phyloP scores from a whole-genome alignment of 257 asterid genomes.

The Agastache rugosa region DNA sequence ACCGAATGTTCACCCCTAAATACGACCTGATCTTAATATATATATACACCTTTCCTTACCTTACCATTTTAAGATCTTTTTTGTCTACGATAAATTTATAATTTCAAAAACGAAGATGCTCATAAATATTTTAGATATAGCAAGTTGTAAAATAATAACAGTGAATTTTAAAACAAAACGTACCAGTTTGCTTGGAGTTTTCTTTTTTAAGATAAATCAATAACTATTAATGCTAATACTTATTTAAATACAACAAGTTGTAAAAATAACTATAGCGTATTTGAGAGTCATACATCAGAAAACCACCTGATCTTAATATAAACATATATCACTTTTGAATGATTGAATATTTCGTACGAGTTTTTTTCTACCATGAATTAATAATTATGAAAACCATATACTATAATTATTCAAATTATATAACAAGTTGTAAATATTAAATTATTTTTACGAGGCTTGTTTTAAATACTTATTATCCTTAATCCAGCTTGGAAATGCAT shows the following conservation, averaged over 20 bases:
- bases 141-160: conserved; percentile 11
- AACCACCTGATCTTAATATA: not conserved
- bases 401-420: too few species aligned
- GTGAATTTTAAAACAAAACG: not conserved
- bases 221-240: not conserved
- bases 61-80: not conserved
- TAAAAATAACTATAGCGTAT: not conserved
- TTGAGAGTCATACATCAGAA: not conserved
- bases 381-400: too few species aligned
- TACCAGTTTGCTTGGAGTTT: not conserved
- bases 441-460: too few species aligned
- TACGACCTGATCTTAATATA: too few species aligned
- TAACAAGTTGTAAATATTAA: not conserved
- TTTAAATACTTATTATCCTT: too few species aligned
- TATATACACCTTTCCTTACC: too few species aligned
- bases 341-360: too few species aligned
- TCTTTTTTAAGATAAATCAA: not conserved
- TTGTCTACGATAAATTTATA: not conserved
- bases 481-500: too few species aligned
- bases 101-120: not conserved
- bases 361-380: not conserved
- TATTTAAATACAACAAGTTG: not conserved
- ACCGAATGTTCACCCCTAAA: too few species aligned
- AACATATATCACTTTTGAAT: not conserved
- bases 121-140: not conserved